Conservation (phyloP, 495 filamentous ascomycete genomes). For the Symbiotaphrina buchneri region DNA sequence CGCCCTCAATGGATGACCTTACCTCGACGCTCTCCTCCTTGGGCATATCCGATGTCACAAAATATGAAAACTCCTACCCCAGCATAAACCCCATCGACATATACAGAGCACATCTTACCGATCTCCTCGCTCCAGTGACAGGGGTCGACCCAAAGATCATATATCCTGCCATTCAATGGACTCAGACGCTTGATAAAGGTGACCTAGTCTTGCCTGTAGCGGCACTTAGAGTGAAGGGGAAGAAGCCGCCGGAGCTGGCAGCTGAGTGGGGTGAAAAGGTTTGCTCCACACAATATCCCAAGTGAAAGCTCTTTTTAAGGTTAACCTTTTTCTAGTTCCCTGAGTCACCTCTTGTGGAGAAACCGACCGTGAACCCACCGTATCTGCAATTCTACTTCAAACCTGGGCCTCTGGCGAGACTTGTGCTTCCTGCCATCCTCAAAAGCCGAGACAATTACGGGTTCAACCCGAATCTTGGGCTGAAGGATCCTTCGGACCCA, state of each 20-base stretch:
- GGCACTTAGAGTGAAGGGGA: slow-evolving; percentile 10
- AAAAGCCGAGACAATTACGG: slow-evolving; percentile 17
- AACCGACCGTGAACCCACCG: slow-evolving; percentile 11
- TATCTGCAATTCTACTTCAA: slow-evolving; percentile 17
- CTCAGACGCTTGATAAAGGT: slow-evolving; percentile 10
- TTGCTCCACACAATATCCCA: too few relatives aligned
- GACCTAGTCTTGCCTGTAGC: slow-evolving; percentile 14
- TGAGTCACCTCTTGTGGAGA: slow-evolving; percentile 10
- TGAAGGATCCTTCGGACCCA: slow-evolving; percentile 10
- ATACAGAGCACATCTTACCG: slow-evolving; percentile 64
- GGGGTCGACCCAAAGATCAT: slow-evolving; percentile 56
- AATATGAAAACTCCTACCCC: slow-evolving; percentile 34
- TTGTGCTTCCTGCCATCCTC: slow-evolving; percentile 21
- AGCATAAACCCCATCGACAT: slow-evolving; percentile 68
- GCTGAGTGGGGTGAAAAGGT: slow-evolving; percentile 11
- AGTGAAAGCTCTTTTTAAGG: too few relatives aligned
- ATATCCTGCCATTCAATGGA: slow-evolving; percentile 27
- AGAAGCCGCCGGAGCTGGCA: slow-evolving; percentile 8
- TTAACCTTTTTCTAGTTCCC: slow-evolving; percentile 10
- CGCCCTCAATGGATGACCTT: slow-evolving; percentile 5
- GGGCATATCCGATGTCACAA: slow-evolving; percentile 11
- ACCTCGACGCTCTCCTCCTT: slow-evolving; percentile 12
- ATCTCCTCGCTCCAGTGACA: slow-evolving; percentile 45
- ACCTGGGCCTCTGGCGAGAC: slow-evolving; percentile 14
- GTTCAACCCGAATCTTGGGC: slow-evolving; percentile 13